phyloP scores from a whole-genome alignment of 768 basidiomycete genomes.

The Lactarius trivialis region DNA sequence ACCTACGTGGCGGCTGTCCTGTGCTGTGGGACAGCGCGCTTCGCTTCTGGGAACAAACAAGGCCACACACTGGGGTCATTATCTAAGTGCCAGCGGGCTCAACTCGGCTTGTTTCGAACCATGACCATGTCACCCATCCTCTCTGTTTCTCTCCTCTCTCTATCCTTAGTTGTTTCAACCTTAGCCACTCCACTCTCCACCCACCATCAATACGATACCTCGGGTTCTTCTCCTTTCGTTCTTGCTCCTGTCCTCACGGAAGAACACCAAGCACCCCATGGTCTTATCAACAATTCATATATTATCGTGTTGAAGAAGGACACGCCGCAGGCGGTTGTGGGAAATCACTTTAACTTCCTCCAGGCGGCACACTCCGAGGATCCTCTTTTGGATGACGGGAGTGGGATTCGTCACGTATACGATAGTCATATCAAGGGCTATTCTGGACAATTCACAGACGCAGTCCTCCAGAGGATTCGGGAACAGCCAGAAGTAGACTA shows the following conservation, averaged over 20 bases:
- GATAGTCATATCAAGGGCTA: conserved; percentile 70
- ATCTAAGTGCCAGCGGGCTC: background rate
- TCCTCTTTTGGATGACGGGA: conserved; percentile 44
- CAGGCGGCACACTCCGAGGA: conserved; percentile 52
- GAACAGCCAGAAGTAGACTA: conserved; percentile 84
- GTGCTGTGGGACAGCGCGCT: no score
- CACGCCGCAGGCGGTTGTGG: conserved; percentile 46
- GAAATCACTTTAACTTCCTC: conserved; percentile 77
- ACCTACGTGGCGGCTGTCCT: background rate
- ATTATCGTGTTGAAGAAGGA: conserved; percentile 84
- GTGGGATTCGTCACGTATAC: conserved; percentile 71
- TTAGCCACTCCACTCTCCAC: conserved; percentile 43
- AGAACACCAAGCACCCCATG: conserved; percentile 55
- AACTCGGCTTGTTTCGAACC: conserved; percentile 21
- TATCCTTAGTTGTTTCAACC: conserved; percentile 35
- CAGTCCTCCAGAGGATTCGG: conserved; percentile 69
- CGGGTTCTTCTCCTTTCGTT: conserved; percentile 40
- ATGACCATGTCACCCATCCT: conserved; percentile 29
- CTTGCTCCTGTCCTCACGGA: conserved; percentile 50
- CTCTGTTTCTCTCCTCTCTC: conserved; percentile 26
- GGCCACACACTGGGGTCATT: conserved; percentile 9
- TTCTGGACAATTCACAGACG: conserved; percentile 67
- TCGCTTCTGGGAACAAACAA: conserved; percentile 13
- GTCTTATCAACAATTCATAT: conserved; percentile 84
- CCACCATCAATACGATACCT: conserved; percentile 29